A percentile compares a stretch with the other conserved stretches of the same genome.
phyloP scores from a whole-genome alignment of 345 rosid species.

The Salix caprea region DNA sequence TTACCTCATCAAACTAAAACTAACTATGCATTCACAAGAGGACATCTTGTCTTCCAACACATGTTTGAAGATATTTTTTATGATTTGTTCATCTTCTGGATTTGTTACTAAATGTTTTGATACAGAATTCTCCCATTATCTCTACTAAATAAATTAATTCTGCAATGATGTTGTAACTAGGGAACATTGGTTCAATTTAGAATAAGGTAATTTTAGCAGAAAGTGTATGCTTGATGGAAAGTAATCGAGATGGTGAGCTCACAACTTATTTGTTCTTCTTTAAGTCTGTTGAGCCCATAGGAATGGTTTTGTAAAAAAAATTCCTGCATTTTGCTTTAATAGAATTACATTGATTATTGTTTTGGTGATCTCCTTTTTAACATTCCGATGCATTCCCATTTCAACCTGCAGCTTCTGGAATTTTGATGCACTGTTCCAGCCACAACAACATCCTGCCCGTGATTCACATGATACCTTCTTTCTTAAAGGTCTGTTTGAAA shows the following conservation, averaged over 20 bases:
- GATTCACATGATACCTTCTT: constrained; percentile 97
- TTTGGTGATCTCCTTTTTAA: no score
- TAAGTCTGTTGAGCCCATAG: not conserved
- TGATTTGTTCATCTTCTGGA: not conserved
- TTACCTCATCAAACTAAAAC: not conserved
- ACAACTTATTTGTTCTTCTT: not conserved
- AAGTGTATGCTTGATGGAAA: no score
- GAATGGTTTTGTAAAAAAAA: no score
- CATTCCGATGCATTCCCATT: not conserved
- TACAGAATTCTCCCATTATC: not conserved
- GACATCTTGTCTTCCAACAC: not conserved
- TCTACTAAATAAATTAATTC: not conserved
- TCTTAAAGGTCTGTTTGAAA: constrained; percentile 48
- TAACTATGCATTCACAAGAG: not conserved
- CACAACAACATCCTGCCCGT: constrained; percentile 99
- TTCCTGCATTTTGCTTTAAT: no score
- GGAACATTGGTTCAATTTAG: not conserved
- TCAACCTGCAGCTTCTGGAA: constrained; percentile 82
- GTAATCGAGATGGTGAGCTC: not conserved
- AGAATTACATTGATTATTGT: not conserved
- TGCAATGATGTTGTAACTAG: not conserved
- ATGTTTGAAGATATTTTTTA: not conserved
- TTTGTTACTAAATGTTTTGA: not conserved
- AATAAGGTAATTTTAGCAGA: not conserved
- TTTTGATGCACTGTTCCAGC: constrained; percentile 93